Evolutionary conservation across 805 yeast species (phyloP), one percentile per base, ranked within the genome.

Genomic region (Jamesozyma jinghongensis): DNA sequence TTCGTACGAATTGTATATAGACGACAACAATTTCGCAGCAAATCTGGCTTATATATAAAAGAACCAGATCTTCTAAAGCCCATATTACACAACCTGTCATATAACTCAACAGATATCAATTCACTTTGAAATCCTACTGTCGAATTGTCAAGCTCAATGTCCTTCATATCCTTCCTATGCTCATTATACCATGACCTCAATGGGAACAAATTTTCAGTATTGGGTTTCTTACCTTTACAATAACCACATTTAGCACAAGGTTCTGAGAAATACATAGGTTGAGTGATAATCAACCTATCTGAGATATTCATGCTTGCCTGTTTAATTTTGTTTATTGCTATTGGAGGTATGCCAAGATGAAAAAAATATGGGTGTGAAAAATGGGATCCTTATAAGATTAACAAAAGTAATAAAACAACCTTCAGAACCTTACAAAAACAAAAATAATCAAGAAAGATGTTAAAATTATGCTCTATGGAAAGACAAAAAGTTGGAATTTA

Each of bases 41-140:
- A 59, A 56, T 88, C 95, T 0, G 84, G 77, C 52, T 70, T 73
- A 54, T 76, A 83, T 6, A 81, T 45, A 47, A 75, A 82, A 2
- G 61, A 57, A 0, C 96, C 96, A 26, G 92, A 81, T 40, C 97
- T 66, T 57, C 94, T 73, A 54, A 74, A 86, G 2, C 95, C 95
- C 49, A 69, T 63, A 50, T 85, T 79, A 51, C 88, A 75, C 47
- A 84, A 56, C 17, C 50, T 53, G 52, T 84, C 88, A 53, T 86
- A 86, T 20, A 70, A 72, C 14, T 57, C 56, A 5, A 73, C 63
- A 0, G 75, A 56, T 65, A 78, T 67, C n/a, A 57, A 57, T 34
- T 67, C 68, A 8, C 68, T 65, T 14, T 62, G 63, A 39, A 74
- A 61, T 7, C 71, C 71, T 7, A 63, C 34, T 2, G 67, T 61